A percentile compares a stretch with the other conserved stretches of the same genome.
phyloP scores from a whole-genome alignment of 108 stramenopile genomes.

The Discostella pseudostelligera region DNA sequence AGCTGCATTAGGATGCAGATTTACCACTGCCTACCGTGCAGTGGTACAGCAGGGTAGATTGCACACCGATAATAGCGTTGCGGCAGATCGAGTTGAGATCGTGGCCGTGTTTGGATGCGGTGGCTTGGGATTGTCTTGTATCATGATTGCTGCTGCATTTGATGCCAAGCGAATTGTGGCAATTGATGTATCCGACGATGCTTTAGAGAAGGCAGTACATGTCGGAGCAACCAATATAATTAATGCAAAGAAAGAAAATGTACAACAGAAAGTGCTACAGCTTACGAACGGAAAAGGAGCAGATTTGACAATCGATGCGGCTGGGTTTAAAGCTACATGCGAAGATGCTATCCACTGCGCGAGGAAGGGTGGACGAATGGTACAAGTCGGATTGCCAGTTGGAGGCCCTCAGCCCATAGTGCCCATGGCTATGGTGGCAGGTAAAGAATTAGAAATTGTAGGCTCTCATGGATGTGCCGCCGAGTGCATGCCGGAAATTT shows the following conservation, averaged over 20 bases:
- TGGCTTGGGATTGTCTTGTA: constrained; percentile 73
- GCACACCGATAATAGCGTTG: constrained; percentile 16
- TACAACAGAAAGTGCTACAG: constrained; percentile 36
- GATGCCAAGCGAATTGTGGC: constrained; percentile 55
- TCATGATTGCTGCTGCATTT: constrained; percentile 65
- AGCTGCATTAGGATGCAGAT: constrained; percentile 82
- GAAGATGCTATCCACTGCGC: constrained; percentile 61
- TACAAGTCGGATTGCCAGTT: constrained; percentile 80
- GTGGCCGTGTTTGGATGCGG: constrained; percentile 70
- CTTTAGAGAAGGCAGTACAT: constrained; percentile 56
- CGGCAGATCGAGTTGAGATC: no score
- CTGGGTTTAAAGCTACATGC: constrained; percentile 67
- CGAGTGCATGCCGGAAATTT: constrained; percentile 42
- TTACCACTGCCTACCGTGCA: constrained; percentile 79
- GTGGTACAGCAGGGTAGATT: constrained; percentile 68
- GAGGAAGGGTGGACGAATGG: constrained; percentile 61
- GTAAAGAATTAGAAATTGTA: constrained; percentile 62
- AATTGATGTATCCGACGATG: constrained; percentile 65
- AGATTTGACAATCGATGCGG: constrained; percentile 72
- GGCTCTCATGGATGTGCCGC: constrained; percentile 81
- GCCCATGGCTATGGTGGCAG: constrained; percentile 77
- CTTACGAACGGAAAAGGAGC: constrained; percentile 58
- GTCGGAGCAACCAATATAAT: constrained; percentile 59
- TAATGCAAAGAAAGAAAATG: constrained; percentile 21
- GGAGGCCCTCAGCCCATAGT: constrained; percentile 45